These are phyloP conservation scores for Podospora anserina DNA, from an alignment of 495 filamentous ascomycete species.

Conservation along the genomic window DNA sequence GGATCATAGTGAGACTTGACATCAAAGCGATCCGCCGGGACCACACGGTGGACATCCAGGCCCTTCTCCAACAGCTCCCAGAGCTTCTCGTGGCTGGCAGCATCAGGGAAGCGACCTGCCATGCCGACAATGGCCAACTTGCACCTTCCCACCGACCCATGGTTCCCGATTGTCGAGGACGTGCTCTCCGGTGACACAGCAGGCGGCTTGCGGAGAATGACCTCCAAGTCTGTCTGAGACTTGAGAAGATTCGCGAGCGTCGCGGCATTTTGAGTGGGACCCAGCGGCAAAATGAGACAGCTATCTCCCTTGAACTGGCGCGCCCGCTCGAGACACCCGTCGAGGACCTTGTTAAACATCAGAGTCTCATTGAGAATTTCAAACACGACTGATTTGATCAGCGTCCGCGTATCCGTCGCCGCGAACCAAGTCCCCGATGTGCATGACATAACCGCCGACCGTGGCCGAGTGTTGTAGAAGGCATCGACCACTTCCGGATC, in stretches of 20 bases:
- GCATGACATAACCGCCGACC: conserved; percentile 58
- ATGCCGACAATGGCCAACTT: conserved; percentile 73
- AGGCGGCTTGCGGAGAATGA: conserved; percentile 38
- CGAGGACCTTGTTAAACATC: conserved; percentile 56
- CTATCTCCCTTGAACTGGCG: conserved; percentile 36
- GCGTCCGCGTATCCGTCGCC: conserved; percentile 44
- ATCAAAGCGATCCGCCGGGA: conserved; percentile 75
- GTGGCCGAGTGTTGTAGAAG: conserved; percentile 47
- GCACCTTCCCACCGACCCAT: conserved; percentile 38
- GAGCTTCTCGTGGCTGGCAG: conserved; percentile 60
- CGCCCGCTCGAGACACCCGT: conserved; percentile 48
- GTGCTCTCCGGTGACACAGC: conserved; percentile 34
- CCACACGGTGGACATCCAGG: conserved; percentile 54
- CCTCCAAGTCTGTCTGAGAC: conserved; percentile 39
- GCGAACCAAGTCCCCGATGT: conserved; percentile 48
- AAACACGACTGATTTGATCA: conserved; percentile 52
- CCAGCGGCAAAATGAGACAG: conserved; percentile 53
- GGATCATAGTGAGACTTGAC: conserved; percentile 75
- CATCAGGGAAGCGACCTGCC: conserved; percentile 72
- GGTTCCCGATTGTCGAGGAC: conserved; percentile 40
- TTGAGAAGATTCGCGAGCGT: conserved; percentile 42
- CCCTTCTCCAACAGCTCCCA: conserved; percentile 72
- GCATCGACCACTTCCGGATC: conserved; percentile 36
- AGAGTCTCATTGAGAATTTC: conserved; percentile 60
- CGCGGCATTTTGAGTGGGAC: conserved; percentile 48